Conservation (phyloP, 2,329 filamentous ascomycete genomes). For the Cephalotrichum gorgonifer region DNA sequence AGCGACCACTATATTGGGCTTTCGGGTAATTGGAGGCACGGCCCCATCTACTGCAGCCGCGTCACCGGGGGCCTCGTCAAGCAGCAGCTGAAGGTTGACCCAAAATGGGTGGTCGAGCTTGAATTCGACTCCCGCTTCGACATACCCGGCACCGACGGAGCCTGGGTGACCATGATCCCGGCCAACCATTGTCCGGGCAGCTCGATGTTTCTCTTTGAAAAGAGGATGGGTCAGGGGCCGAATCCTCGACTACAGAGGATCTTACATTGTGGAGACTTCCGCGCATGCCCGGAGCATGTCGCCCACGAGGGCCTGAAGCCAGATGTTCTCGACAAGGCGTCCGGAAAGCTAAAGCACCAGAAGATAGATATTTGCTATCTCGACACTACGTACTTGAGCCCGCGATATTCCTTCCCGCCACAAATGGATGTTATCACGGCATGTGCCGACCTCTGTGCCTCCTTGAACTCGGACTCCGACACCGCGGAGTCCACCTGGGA, state of each 20-base stretch:
- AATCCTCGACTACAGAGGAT: conserved; percentile 62
- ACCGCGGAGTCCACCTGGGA: conserved; percentile 37
- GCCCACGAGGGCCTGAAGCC: conserved; percentile 73
- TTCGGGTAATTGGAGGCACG: conserved; percentile 79
- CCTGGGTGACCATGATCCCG: conserved; percentile 84
- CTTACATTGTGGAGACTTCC: conserved; percentile 90
- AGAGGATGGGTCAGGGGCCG: conserved; percentile 50
- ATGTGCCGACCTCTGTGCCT: conserved; percentile 80
- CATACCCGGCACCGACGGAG: conserved; percentile 72
- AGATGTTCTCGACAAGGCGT: conserved; percentile 57
- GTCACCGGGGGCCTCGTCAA: conserved; percentile 85
- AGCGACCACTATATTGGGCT: conserved; percentile 95
- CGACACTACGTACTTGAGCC: conserved; percentile 93
- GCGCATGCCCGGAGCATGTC: conserved; percentile 78
- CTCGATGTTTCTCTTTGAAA: conserved; percentile 88
- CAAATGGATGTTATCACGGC: conserved; percentile 81
- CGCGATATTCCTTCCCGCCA: conserved; percentile 85
- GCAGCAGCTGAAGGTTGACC: conserved; percentile 75
- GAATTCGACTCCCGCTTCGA: conserved; percentile 76
- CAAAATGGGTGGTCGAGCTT: conserved; percentile 73
- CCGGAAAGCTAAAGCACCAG: conserved; percentile 66
- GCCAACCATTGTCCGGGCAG: conserved; percentile 97
- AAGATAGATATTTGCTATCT: conserved; percentile 93
- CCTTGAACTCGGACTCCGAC: conserved; percentile 54
- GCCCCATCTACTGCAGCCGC: conserved; percentile 91